Conservation (phyloP, 2,329 filamentous ascomycete genomes). For the Nemania serpens region DNA sequence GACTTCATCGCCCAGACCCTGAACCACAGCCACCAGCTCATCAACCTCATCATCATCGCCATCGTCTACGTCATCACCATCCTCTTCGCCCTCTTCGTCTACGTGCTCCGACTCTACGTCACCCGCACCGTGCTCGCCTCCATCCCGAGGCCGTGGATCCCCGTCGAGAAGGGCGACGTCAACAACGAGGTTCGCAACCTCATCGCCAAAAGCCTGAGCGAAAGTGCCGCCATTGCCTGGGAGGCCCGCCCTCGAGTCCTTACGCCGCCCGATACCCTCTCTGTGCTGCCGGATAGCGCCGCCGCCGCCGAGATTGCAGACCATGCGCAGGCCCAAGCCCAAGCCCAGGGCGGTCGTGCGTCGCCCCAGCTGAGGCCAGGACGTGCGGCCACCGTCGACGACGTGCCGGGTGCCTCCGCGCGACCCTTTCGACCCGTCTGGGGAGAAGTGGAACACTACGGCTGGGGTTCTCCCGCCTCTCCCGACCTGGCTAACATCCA, state of each 20-base stretch:
- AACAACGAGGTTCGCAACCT: slow-evolving; percentile 74
- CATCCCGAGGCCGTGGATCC: slow-evolving; percentile 87
- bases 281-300: slow-evolving; percentile 21
- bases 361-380: slow-evolving; percentile 36
- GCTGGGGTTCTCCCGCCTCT: slow-evolving; percentile 83
- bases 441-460: slow-evolving; percentile 83
- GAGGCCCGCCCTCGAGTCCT: slow-evolving; percentile 71
- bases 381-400: slow-evolving; percentile 46
- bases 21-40: slow-evolving; percentile 61
- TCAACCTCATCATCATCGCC: slow-evolving; percentile 83
- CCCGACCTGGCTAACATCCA: slow-evolving; percentile 79
- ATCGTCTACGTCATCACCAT: slow-evolving; percentile 76
- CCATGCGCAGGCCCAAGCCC: slow-evolving; percentile 16
- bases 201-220: slow-evolving; percentile 71
- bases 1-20: slow-evolving; percentile 82
- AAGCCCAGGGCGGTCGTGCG: slow-evolving; percentile 26
- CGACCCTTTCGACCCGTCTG: slow-evolving; percentile 63
- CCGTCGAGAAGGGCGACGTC: slow-evolving; percentile 84
- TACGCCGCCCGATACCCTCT: slow-evolving; percentile 34
- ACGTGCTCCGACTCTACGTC: slow-evolving; percentile 82
- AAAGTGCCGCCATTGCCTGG: slow-evolving; percentile 82
- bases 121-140: slow-evolving; percentile 77
- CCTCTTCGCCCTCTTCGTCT: slow-evolving; percentile 74
- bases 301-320: slow-evolving; percentile 11
- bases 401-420: slow-evolving; percentile 51